Evolutionary conservation across 768 basidiomycete genomes (phyloP), one percentile per base, ranked within the genome.

Genomic region (Amanita molliuscula): DNA sequence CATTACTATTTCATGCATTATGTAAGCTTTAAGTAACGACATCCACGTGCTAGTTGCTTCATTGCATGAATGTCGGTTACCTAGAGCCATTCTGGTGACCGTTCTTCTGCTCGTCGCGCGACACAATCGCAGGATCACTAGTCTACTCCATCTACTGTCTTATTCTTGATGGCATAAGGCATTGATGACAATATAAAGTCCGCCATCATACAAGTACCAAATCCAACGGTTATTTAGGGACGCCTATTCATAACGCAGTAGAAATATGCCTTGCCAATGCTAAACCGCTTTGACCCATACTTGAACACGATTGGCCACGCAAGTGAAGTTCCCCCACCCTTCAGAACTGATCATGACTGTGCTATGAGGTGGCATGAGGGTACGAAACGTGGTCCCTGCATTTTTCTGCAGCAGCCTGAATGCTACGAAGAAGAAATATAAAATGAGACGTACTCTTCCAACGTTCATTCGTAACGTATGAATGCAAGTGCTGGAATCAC

Each of bases 241-340:
- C 21, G 3, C 23, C 16, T 13, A 8, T 44, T 7, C 16, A 16
- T 37, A 18, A 6, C 6, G 6, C 15, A 18, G 10, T 18, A n/a
- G 11, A 18, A 40, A n/a, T 9, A 15, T 6, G 5, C 1, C n/a
- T 18, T 8, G 9, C 25, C 21, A 15, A 28, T 9, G 8, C 36
- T 38, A 38, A 20, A 31, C 38, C 26, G 28, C 8, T 18, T 54
- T 61, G 47, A 70, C 63, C 84, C 85, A 88, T 13, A 88, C 75
- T 58, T 82, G 75, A 3, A 84, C 71, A 26, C 62, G 64, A 36
- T 73, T 73, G 5, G 72, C 66, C 18, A 72, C 72, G 59, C 82
- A 85, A 34, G 77, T 70, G 58, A 88, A 88, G 4, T 59, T 56
- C 1, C 79, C 84, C 82, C 81, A 83, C 6, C 85, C 86, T n/a